phyloP scores from a whole-genome alignment of 2,329 filamentous ascomycete species.

The Botrytis tulipae region DNA sequence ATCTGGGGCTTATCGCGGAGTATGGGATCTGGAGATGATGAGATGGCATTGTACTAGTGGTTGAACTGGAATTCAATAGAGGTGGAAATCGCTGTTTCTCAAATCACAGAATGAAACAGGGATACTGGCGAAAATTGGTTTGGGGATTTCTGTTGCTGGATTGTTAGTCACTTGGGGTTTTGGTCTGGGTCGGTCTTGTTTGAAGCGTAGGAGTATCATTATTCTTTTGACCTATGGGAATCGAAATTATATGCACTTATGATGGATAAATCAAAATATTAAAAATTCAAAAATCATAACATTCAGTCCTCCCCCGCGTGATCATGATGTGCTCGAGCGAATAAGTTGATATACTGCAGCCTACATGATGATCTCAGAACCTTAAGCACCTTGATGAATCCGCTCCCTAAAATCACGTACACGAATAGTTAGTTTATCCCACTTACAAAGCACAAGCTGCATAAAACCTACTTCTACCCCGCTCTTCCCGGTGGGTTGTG shows the following conservation, averaged over 20 bases:
- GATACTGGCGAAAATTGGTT: slow-evolving; percentile 5
- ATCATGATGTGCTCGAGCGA: not conserved
- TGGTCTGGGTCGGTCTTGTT: not conserved
- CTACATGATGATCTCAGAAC: not conserved
- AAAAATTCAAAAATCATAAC: not conserved
- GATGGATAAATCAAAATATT: not conserved
- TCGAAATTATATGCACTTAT: not conserved
- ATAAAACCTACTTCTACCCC: not conserved
- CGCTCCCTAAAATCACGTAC: not conserved
- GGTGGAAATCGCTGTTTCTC: not conserved
- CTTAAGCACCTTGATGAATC: not conserved
- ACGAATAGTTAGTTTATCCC: not conserved
- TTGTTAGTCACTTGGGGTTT: not conserved
- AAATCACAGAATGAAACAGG: too few relatives aligned
- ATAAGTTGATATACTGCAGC: not conserved
- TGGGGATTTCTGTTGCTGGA: not conserved
- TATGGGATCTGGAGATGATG: not conserved
- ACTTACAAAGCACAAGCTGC: not conserved
- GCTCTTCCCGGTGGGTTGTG: not conserved
- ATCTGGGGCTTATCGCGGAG: not conserved
- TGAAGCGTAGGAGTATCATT: slow-evolving; percentile 1
- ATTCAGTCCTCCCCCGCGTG: not conserved
- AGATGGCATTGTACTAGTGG: not conserved
- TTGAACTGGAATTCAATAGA: not conserved
- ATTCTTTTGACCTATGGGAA: not conserved